Base-by-base conservation (phyloP, 129 eudicot genomes). In the Saussurea involucrata region DNA sequence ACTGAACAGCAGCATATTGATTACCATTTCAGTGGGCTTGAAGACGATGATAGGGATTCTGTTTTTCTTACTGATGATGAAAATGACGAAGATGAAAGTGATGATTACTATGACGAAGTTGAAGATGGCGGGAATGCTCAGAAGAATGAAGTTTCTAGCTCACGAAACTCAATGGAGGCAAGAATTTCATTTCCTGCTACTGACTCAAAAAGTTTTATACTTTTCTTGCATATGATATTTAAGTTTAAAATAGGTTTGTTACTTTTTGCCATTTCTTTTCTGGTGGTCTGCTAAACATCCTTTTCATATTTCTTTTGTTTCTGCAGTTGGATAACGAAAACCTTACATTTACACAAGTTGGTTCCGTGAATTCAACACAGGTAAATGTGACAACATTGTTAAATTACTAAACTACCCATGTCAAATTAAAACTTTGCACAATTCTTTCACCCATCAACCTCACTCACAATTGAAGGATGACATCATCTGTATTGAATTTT, bases 1-100 rank as follows among this genome's bases (percentile, higher is more conserved):
- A 85, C 98, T 40, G 85, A 83, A 37, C 86, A 66, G 44, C 98
- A 88, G 15, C 97, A 93, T 80, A 93, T 93, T 78, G 93, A 91
- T 78, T 93, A 91, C 85, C 87, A 83, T 7, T 91, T 89, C 72
- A 81, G 84, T 76, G 97, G 93, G 73, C 96, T 89, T 80, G 84
- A 87, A 76, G 97, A 88, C 72, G 95, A 88, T 71, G 85, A 82
- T 42, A 84, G 85, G 18, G 86, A 68, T 33, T 86, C 78, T 53
- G 74, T 74, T 25, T 71, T 55, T 49, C 86, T 82, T 25, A 64
- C 42, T n/a, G 86, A 85, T 40, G 88, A 84, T 64, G 80, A 85
- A 71, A 88, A 80, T 21, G 83, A 72, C 27, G 84, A 78, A 27
- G 84, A 78, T 4, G 81, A 73, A 44, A 79, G 72, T 68, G 87